phyloP scores from a whole-genome alignment of 257 asterid genomes.

The Capsicum baccatum region DNA sequence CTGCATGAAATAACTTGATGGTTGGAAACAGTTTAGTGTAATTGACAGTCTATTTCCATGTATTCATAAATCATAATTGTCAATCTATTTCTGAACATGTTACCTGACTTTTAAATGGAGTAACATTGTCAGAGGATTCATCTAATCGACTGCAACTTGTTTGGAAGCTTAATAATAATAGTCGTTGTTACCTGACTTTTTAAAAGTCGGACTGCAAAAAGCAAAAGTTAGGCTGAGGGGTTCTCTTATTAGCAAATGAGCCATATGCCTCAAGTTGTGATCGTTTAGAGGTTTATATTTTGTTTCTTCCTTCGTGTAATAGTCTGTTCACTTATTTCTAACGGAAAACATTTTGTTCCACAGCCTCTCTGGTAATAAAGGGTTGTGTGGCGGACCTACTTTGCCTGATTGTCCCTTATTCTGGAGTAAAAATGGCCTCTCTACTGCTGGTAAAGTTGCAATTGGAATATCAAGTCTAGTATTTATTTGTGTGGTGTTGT shows the following conservation, averaged over 20 bases:
- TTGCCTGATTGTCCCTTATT: constrained; percentile 77
- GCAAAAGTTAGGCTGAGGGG: not conserved
- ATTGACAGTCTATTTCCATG: not conserved
- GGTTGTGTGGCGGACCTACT: constrained; percentile 87
- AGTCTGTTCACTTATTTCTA: constrained; percentile 15
- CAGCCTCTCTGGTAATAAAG: constrained; percentile 89
- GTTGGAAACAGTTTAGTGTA: not conserved
- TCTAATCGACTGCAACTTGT: not conserved
- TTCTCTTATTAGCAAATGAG: not conserved
- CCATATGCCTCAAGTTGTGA: not conserved
- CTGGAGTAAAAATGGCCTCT: constrained; percentile 84
- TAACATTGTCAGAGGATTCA: not conserved
- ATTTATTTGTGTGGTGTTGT: constrained; percentile 44
- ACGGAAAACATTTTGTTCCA: constrained; percentile 13
- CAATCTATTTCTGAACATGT: not conserved
- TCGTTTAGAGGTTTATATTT: not conserved
- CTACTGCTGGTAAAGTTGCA: constrained; percentile 76
- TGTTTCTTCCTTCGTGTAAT: not conserved
- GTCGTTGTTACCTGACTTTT: not conserved
- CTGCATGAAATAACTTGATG: not conserved
- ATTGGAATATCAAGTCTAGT: constrained; percentile 64
- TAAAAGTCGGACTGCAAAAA: not conserved
- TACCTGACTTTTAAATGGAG: not conserved
- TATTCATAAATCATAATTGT: not conserved
- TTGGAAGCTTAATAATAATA: not conserved